A percentile compares a stretch with the other conserved stretches of the same genome.
Conservation (phyloP, 305 asterid genomes). For the Rubia tinctorum region DNA sequence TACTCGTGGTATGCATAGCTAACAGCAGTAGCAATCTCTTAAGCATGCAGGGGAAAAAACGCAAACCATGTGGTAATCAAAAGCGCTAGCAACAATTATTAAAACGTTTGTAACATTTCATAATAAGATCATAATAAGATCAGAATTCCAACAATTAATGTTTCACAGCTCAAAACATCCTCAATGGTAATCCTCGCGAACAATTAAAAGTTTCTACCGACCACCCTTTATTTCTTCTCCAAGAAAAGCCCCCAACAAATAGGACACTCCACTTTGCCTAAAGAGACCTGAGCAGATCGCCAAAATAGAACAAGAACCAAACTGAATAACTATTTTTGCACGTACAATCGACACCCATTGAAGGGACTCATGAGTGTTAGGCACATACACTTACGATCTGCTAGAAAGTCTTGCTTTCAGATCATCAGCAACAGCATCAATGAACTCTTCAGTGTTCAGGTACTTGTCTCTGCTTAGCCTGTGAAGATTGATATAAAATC, state of each 20-base stretch:
- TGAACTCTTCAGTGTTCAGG: conserved; percentile 80
- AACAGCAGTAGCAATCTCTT: too few species aligned
- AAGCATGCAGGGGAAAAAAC: too few species aligned
- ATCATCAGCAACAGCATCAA: conserved; percentile 82
- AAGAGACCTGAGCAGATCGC: conserved; percentile 13
- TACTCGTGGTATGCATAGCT: too few species aligned
- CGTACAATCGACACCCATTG: background rate
- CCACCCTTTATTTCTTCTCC: conserved; percentile 12
- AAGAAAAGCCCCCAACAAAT: conserved; percentile 9
- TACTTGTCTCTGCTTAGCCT: conserved; percentile 60
- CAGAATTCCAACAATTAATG: conserved; percentile 2
- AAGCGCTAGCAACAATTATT: background rate
- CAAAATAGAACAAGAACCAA: background rate
- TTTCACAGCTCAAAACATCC: conserved; percentile 13
- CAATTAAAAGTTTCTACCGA: background rate
- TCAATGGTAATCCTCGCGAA: background rate
- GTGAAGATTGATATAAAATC: conserved; percentile 16
- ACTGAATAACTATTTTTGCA: background rate
- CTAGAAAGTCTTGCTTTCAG: conserved; percentile 64
- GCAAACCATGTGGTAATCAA: too few species aligned
- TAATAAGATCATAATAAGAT: background rate
- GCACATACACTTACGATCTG: conserved; percentile 34
- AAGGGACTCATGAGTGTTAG: background rate
- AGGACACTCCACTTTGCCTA: conserved; percentile 21
- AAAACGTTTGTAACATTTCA: background rate